phyloP scores from a whole-genome alignment of 805 yeast genomes.

The Wickerhamiella hasegawae region DNA sequence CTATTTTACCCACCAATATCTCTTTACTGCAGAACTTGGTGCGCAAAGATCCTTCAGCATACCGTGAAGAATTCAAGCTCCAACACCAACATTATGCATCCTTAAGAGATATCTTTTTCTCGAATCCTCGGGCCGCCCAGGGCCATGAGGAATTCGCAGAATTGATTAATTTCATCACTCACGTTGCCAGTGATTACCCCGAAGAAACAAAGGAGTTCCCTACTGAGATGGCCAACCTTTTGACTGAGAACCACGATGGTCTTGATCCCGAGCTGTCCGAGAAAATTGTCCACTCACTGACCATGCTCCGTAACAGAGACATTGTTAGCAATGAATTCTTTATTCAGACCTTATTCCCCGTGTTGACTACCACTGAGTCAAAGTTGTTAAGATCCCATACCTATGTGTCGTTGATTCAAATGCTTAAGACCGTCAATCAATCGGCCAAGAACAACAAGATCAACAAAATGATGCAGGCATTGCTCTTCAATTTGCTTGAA shows the following conservation, averaged over 20 bases:
- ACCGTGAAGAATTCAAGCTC: slow-evolving; percentile 82
- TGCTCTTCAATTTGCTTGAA: slow-evolving; percentile 73
- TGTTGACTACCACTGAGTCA: slow-evolving; percentile 51
- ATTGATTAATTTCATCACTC: slow-evolving; percentile 77
- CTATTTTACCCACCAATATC: slow-evolving; percentile 81
- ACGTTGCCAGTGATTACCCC: slow-evolving; percentile 82
- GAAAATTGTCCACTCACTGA: slow-evolving; percentile 75
- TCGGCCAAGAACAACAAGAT: slow-evolving; percentile 83
- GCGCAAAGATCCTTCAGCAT: slow-evolving; percentile 85
- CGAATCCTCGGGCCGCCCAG: slow-evolving; percentile 47
- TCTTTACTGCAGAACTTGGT: slow-evolving; percentile 83
- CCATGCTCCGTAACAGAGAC: slow-evolving; percentile 78
- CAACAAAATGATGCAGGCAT: slow-evolving; percentile 80
- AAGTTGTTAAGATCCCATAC: slow-evolving; percentile 71
- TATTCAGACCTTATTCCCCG: slow-evolving; percentile 78
- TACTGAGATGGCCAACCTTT: slow-evolving; percentile 51
- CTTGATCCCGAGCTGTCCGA: slow-evolving; percentile 77
- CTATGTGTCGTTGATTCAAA: slow-evolving; percentile 59
- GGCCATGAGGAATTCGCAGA: slow-evolving; percentile 61
- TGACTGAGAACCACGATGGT: slow-evolving; percentile 62
- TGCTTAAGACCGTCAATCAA: slow-evolving; percentile 68
- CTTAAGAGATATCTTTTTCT: slow-evolving; percentile 66
- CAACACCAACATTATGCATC: slow-evolving; percentile 91
- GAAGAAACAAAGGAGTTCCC: slow-evolving; percentile 79
- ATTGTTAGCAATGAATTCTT: slow-evolving; percentile 64